phyloP scores from a whole-genome alignment of 768 basidiomycete genomes.

The Lactifluus echinatus region DNA sequence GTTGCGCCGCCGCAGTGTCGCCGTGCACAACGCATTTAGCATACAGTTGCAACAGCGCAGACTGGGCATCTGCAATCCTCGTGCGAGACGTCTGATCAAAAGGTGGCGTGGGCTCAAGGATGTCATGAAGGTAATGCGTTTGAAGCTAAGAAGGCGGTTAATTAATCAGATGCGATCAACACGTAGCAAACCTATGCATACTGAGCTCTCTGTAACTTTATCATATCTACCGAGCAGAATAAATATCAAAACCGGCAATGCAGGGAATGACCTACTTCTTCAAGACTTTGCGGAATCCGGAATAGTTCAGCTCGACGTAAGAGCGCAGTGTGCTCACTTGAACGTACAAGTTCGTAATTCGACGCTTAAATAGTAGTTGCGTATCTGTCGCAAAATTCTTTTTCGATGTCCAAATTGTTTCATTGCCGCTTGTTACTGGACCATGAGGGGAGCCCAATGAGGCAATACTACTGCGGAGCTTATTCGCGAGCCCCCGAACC shows the following conservation, averaged over 20 bases:
- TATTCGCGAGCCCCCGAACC: conserved; percentile 28
- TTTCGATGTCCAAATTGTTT: conserved; percentile 66
- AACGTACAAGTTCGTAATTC: conserved; percentile 77
- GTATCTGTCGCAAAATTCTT: conserved; percentile 79
- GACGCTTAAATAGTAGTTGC: conserved; percentile 79
- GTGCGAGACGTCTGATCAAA: conserved; percentile 61
- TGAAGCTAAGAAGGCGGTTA: conserved; percentile 57
- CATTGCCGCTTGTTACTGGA: conserved; percentile 26
- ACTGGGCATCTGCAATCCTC: conserved; percentile 47
- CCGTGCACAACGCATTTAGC: conserved; percentile 76
- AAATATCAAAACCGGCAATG: background rate
- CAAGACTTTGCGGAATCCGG: conserved; percentile 89
- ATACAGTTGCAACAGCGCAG: conserved; percentile 61
- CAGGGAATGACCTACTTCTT: conserved; percentile 64
- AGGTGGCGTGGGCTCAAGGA: conserved; percentile 58
- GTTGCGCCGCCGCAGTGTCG: conserved; percentile 57
- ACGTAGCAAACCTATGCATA: conserved; percentile 21
- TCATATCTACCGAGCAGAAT: conserved; percentile 58
- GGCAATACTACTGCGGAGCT: conserved; percentile 38
- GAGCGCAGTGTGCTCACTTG: conserved; percentile 67
- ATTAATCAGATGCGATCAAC: background rate
- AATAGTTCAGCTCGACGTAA: conserved; percentile 87
- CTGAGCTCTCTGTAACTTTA: conserved; percentile 77
- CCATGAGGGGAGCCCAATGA: conserved; percentile 42
- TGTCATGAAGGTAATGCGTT: conserved; percentile 62